Evolutionary conservation across 441 rosid genomes (phyloP), one percentile per base, ranked within the genome.

Genomic region (Theobroma grandiflorum): DNA sequence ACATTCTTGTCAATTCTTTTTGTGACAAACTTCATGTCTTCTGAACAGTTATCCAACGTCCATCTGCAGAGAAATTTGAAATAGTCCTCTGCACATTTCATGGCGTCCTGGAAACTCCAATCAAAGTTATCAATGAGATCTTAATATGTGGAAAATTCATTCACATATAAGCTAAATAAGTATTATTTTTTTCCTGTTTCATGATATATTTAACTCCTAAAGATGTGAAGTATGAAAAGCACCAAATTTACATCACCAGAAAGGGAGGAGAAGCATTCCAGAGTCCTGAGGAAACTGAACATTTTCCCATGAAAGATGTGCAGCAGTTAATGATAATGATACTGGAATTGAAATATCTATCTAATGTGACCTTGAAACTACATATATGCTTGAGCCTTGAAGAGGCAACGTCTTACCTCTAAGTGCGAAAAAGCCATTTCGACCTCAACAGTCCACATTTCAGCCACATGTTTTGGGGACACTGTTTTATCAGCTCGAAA

Each of bases 351-450:
- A 57, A 74, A 16, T 37, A n/a, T 74, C 15, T 9, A 73, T 55
- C 63, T n/a, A 18, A 57, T 1, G 10, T 45, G 42, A 50, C 6
- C 55, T 6, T 22, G 55, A 31, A 47, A 62, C 7, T 40, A 9
- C 42, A 18, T 58, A 61, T 18, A 76, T 10, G 20, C n/a, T 45
- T 4, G 61, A 67, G 42, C 53, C 72, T 33, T 61, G 74, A 79
- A 59, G 63, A 15, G 9, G 53, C 22, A 42, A 69, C n/a, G 38
- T 20, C 80, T 78, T 87, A 96, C 99, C 94, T 91, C 90, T 85
- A 94, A 50, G 68, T 92, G 88, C 1, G 99, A 84, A 82, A 93
- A 93, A 37, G 98, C 98, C 85, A 95, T 90, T 85, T 95, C 94
- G 65, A 80, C 85, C 88, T 96, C 98, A 74, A 90, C 90, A 84